These are phyloP conservation scores for Bisporella sp. DNA, from an alignment of 2,329 filamentous ascomycete species.

Conservation along the genomic window DNA sequence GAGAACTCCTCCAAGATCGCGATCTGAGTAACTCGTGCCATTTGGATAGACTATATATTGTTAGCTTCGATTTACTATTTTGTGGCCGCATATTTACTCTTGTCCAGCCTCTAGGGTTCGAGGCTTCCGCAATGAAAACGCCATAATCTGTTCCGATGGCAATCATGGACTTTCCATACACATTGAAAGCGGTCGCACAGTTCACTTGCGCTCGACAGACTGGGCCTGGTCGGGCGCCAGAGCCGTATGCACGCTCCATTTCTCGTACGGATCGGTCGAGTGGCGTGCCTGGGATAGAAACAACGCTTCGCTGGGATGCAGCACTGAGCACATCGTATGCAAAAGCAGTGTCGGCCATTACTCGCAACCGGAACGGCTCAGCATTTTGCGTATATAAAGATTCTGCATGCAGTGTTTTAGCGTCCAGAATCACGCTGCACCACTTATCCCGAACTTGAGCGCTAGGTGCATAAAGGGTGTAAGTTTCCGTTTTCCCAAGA, in stretches of 20 bases:
- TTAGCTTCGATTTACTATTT: slow-evolving; percentile 9
- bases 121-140: slow-evolving; percentile 81
- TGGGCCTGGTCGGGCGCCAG: slow-evolving; percentile 62
- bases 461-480: slow-evolving; percentile 80
- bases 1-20: slow-evolving; percentile 94
- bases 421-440: slow-evolving; percentile 90
- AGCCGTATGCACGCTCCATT: slow-evolving; percentile 71
- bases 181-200: slow-evolving; percentile 84
- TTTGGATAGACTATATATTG: slow-evolving; percentile 60
- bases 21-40: slow-evolving; percentile 74
- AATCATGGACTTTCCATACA: slow-evolving; percentile 77
- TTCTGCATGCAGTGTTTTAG: slow-evolving; percentile 88
- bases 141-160: slow-evolving; percentile 94
- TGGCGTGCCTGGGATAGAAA: slow-evolving; percentile 84
- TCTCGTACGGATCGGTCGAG: slow-evolving; percentile 86
- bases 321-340: slow-evolving; percentile 61
- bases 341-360: slow-evolving; percentile 90
- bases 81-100: slow-evolving; percentile 51
- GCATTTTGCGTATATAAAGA: slow-evolving; percentile 87
- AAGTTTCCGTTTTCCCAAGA: slow-evolving; percentile 78
- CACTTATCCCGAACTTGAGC: slow-evolving; percentile 74
- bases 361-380: slow-evolving; percentile 85
- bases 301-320: slow-evolving; percentile 53
- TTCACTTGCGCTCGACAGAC: slow-evolving; percentile 85
- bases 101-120: slow-evolving; percentile 85